Percentiles rank a stretch among this genome's conserved stretches.
phyloP scores from a whole-genome alignment of 208 protist species.

The Leishmania tropica region DNA sequence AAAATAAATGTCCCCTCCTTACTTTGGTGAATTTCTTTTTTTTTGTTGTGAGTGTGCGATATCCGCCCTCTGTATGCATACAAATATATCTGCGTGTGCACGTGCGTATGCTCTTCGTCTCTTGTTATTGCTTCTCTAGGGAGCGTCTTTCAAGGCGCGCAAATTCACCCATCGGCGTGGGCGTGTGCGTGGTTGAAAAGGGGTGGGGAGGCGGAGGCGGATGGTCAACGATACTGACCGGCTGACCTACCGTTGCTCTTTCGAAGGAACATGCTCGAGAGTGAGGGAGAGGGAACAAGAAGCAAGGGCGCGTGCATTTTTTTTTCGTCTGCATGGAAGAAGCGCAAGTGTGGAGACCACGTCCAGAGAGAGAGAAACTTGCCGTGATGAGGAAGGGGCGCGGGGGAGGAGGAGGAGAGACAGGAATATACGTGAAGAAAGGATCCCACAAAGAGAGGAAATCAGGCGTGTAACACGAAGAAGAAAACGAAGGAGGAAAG shows the following conservation, averaged over 20 bases:
- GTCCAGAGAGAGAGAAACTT: no score
- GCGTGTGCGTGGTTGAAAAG: not conserved
- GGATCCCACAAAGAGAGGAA: no score
- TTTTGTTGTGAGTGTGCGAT: not conserved
- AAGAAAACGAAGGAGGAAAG: not conserved
- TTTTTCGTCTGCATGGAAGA: no score
- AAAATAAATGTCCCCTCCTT: not conserved
- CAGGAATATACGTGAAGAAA: no score
- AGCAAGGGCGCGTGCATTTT: no score
- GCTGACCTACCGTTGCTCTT: not conserved
- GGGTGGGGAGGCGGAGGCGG: no score
- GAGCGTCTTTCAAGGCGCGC: not conserved
- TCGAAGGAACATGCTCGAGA: not conserved
- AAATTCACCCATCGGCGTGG: not conserved
- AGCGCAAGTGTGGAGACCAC: no score
- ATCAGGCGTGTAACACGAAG: not conserved
- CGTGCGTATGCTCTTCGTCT: not conserved
- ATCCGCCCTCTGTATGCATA: no score
- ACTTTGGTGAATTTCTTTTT: not conserved
- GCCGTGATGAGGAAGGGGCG: no score
- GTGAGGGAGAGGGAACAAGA: not conserved
- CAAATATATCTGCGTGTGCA: not conserved
- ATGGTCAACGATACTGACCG: not conserved
- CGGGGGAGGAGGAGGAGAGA: not conserved
- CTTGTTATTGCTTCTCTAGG: not conserved